Conservation (phyloP, 2,329 filamentous ascomycete species). For the Emericellopsis cladophorae region DNA sequence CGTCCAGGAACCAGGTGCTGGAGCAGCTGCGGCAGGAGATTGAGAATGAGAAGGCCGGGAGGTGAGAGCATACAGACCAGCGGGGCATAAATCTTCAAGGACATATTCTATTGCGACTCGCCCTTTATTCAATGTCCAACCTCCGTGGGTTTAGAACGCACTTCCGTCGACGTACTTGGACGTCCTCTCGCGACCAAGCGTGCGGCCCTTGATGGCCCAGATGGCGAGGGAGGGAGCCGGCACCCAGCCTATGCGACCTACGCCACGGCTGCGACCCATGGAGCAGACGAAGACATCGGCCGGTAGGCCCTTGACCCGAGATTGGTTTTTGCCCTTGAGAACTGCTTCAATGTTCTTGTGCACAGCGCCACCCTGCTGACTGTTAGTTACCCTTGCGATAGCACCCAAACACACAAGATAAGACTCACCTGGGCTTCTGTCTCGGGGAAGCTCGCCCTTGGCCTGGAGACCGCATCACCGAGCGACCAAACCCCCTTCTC, state of each 20-base stretch:
- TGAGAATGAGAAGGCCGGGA: constrained; percentile 65
- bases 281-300: constrained; percentile 35
- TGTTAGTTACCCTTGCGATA: too few relatives aligned
- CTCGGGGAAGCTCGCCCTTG: background rate
- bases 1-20: constrained; percentile 61
- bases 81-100: background rate
- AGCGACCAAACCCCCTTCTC: constrained; percentile 36
- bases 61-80: constrained; percentile 13
- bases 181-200: constrained; percentile 30
- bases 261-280: constrained; percentile 35
- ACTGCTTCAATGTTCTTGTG: constrained; percentile 39
- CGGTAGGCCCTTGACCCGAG: constrained; percentile 30
- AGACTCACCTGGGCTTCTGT: constrained; percentile 1
- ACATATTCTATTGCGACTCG: background rate
- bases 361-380: constrained; percentile 30
- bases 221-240: constrained; percentile 37
- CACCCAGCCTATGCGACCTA: constrained; percentile 31
- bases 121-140: background rate
- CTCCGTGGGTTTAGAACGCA: constrained; percentile 20
- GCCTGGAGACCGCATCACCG: constrained; percentile 26
- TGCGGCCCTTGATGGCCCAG: constrained; percentile 38
- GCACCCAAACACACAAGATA: too few relatives aligned
- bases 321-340: constrained; percentile 29
- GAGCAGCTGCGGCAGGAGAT: constrained; percentile 70
- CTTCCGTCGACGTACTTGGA: constrained; percentile 33